Evolutionary conservation across 495 filamentous ascomycete species (phyloP).

Genomic region (Penicillium cinerascens): DNA sequence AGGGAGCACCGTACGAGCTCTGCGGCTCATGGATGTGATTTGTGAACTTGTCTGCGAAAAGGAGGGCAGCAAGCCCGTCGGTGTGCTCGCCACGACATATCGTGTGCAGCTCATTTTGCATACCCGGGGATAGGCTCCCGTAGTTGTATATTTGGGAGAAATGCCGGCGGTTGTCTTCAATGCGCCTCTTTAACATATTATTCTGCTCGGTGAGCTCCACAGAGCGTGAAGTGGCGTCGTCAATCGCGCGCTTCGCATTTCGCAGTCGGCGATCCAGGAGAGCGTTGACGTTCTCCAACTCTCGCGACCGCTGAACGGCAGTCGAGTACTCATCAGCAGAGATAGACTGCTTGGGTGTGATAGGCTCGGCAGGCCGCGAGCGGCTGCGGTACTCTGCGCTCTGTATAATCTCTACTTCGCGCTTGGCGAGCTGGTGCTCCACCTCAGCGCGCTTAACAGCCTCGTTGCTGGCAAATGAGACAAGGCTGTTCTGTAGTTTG

Average conservation of each 20-base stretch:
- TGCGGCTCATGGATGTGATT: conserved; percentile 48
- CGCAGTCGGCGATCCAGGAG: conserved; percentile 60
- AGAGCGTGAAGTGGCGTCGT: conserved; percentile 54
- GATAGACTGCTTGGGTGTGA: conserved; percentile 26
- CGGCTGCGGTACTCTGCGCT: conserved; percentile 46
- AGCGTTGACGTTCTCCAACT: conserved; percentile 61
- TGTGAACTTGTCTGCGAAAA: conserved; percentile 69
- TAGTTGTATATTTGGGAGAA: conserved; percentile 64
- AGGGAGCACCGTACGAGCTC: conserved; percentile 28
- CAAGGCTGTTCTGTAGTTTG: conserved; percentile 85
- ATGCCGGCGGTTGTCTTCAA: conserved; percentile 82
- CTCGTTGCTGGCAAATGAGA: conserved; percentile 82
- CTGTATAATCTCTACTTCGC: conserved; percentile 85
- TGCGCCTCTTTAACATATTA: conserved; percentile 71
- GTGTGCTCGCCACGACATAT: conserved; percentile 40
- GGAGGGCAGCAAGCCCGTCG: conserved; percentile 69
- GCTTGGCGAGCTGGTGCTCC: conserved; percentile 87
- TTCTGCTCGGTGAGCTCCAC: conserved; percentile 62
- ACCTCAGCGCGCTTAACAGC: conserved; percentile 84
- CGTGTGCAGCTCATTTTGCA: conserved; percentile 45
- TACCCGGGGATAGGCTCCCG: conserved; percentile 41
- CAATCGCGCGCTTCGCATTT: conserved; percentile 72
- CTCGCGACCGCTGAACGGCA: conserved; percentile 50
- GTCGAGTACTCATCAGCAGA: conserved; percentile 41
- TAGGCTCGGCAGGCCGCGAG: conserved; percentile 32